Base-by-base conservation (phyloP, 2,329 filamentous ascomycete genomes). In the Diaporthe helianthi region DNA sequence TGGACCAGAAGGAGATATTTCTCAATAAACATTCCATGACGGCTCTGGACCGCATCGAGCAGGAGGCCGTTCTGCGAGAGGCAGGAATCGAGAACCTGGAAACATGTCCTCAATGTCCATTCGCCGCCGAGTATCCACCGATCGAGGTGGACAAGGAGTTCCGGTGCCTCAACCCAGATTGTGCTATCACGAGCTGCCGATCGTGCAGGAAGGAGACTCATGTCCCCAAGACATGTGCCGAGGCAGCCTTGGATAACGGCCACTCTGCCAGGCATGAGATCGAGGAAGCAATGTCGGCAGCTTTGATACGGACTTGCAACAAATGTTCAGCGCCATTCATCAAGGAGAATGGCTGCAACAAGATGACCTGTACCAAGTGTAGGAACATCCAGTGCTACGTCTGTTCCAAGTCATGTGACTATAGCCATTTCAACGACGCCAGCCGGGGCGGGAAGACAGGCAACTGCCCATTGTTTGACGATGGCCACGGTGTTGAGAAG, bases 271-370 rank as follows among this genome's bases (percentile, higher is more conserved):
- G 92, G 19, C 91, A 91, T 72, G 79, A 83, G 4, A 87, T 97
- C 36, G 93, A 97, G 78, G 93, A 97, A 77, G 93, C 93, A 24
- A 95, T 94, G 91, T 93, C 92, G 2, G 85, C 86, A 19, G 93
- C 93, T 1, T 75, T 97, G 73, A 91, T 97, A 66, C 87, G 93
- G 24, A 88, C 83, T 33, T 97, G 93, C 83, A 93, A 93, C 74
- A 85, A 85, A 73, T 89, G 87, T 38, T 41, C 53, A 5, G 87
- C 88, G n/a, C 88, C 90, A 0, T 96, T 95, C 74, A 86, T 97
- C 77, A 97, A 97, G 76, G 86, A 90, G 44, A 78, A 82, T 38
- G 93, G 93, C 3, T 97, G 69, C 69, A 71, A 71, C 44, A 71
- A 71, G 79, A 93, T 97, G 87, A 85, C 78, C 0, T 97, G 93